Base-by-base conservation (phyloP, 176 grass and related monocot genomes). In the Leersia perrieri region DNA sequence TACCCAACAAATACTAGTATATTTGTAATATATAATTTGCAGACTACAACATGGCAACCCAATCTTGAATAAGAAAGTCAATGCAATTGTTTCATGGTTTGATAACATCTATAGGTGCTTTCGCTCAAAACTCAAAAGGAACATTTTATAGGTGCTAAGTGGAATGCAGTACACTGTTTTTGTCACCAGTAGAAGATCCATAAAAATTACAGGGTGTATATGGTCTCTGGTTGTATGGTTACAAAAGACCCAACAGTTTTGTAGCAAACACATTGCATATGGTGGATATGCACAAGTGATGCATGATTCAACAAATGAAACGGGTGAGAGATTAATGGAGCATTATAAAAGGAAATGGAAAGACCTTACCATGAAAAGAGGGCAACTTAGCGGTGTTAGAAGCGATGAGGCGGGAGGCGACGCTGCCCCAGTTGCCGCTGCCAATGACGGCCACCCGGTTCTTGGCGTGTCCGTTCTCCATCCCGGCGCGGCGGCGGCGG, bases 361-460 rank as follows among this genome's bases (percentile, higher is more conserved):
- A 38, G 3, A 58, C 72, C 47, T 26, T 26, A 88, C 95, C 88
- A 31, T 98, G 76, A 82, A 94, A 98, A 33, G 70, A 81, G 16
- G 85, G 84, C 36, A 90, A 75, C 42, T 98, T 94, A 79, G 85
- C 61, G 63, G 92, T 92, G 92, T 98, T 98, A 71, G 95, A 98
- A 45, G 88, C 92, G 80, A 98, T 85, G 74, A 98, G 86, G 77
- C 87, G 93, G 41, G 95, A 82, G 38, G 95, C 95, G 66, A 98
- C 92, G 88, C 92, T 98, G 70, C 95, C 92, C 95, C 95, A 98
- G 85, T 94, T 98, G 53, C 92, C 95, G 70, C 95, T 94, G 67
- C 95, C 95, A 67, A 94, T 90, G 86, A 93, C 92, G 12, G 92
- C 83, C 66, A 94, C 95, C 74, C 87, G 80, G 72, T 92, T 78